Conservation (phyloP, 306 rosid genomes). For the Castanea sativa region DNA sequence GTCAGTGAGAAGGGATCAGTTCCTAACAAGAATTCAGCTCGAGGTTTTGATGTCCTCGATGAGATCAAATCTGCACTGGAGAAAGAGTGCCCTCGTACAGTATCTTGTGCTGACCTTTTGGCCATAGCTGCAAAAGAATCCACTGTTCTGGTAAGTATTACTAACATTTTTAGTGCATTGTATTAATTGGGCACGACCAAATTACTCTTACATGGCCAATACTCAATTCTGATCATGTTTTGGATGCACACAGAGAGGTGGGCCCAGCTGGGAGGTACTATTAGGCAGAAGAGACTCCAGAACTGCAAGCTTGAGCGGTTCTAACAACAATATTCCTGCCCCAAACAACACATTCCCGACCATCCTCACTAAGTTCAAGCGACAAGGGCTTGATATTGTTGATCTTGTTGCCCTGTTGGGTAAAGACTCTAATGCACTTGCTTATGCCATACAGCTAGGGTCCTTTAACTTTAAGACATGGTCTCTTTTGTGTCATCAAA, state of each 20-base stretch:
- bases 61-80: slow-evolving; percentile 75
- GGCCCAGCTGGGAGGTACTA: slow-evolving; percentile 86
- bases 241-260: slow-evolving; percentile 58
- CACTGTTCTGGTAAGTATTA: slow-evolving; percentile 56
- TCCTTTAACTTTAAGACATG: too few species aligned
- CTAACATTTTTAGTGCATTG: slow-evolving; percentile 5
- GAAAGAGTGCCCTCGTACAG: slow-evolving; percentile 67
- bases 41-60: slow-evolving; percentile 80
- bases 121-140: slow-evolving; percentile 90
- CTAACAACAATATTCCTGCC: slow-evolving; percentile 86
- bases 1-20: slow-evolving; percentile 68
- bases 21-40: slow-evolving; percentile 73
- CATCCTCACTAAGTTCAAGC: slow-evolving; percentile 74
- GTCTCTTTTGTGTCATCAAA: too few species aligned
- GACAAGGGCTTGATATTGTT: slow-evolving; percentile 68
- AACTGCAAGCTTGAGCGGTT: slow-evolving; percentile 81
- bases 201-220: background rate
- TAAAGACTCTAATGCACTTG: slow-evolving; percentile 15
- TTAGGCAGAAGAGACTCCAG: slow-evolving; percentile 82
- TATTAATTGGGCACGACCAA: background rate
- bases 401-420: slow-evolving; percentile 94
- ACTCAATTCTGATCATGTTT: slow-evolving; percentile 4
- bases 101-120: slow-evolving; percentile 89
- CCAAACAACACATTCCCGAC: slow-evolving; percentile 95
- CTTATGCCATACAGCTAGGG: too few species aligned